Conservation (phyloP, 2,329 filamentous ascomycete species). For the Aurifilum marmelostoma region DNA sequence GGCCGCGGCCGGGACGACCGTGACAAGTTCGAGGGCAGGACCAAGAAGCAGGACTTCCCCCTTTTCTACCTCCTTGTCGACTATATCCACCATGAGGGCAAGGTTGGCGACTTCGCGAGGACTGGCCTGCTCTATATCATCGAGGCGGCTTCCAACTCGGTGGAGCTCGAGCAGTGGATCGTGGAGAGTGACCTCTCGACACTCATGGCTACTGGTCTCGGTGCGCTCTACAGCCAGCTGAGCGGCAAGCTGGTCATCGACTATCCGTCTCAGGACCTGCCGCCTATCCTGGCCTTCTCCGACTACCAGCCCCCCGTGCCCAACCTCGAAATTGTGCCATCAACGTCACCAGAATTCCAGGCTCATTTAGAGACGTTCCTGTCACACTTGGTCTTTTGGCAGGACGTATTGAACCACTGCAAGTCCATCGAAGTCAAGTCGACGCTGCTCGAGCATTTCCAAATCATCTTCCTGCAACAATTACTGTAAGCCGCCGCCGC, state of each 20-base stretch:
- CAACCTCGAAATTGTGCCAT: conserved; percentile 72
- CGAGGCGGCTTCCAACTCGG: conserved; percentile 84
- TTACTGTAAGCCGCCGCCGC: conserved; percentile 65
- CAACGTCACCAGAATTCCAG: conserved; percentile 75
- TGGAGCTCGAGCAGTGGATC: conserved; percentile 89
- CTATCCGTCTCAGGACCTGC: conserved; percentile 73
- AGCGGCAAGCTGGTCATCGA: conserved; percentile 81
- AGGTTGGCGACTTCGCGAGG: conserved; percentile 92
- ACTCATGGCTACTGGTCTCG: conserved; percentile 93
- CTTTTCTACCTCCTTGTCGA: conserved; percentile 95
- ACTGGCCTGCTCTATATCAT: conserved; percentile 96
- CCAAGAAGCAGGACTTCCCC: conserved; percentile 90
- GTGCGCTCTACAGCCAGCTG: conserved; percentile 70
- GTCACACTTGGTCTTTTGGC: conserved; percentile 95
- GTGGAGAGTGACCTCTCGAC: conserved; percentile 96
- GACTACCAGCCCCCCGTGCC: conserved; percentile 79
- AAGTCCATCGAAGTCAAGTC: conserved; percentile 88
- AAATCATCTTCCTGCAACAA: conserved; percentile 94
- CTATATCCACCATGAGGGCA: conserved; percentile 93
- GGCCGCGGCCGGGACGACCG: conserved; percentile 49
- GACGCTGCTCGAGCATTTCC: conserved; percentile 93
- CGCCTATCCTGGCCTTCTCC: conserved; percentile 83
- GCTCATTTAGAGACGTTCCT: conserved; percentile 91
- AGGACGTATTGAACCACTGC: conserved; percentile 96
- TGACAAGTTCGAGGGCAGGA: conserved; percentile 78